Conservation (phyloP, 2,329 filamentous ascomycete species). For the Diaporthe citrichinensis region DNA sequence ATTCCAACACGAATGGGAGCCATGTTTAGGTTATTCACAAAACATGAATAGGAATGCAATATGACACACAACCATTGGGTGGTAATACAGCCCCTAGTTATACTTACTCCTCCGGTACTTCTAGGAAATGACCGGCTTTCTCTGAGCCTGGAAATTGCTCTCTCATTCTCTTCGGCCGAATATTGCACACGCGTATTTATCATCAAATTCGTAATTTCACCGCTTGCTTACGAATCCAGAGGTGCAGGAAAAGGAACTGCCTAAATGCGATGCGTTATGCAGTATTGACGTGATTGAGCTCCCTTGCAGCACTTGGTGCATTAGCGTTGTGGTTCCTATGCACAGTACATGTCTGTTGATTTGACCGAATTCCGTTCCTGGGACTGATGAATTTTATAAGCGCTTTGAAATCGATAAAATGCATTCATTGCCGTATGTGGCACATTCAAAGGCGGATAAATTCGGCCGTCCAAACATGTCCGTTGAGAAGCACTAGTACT, state of each 20-base stretch:
- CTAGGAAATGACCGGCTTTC: neutral
- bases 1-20: slow-evolving; percentile 70
- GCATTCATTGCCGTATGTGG: neutral
- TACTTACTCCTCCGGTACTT: neutral
- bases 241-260: neutral
- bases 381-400: neutral
- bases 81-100: neutral
- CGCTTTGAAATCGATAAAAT: neutral
- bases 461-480: neutral
- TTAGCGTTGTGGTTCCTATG: neutral
- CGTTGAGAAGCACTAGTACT: neutral
- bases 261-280: neutral
- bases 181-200: neutral
- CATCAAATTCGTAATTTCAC: neutral
- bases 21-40: neutral
- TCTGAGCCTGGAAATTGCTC: neutral
- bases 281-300: neutral
- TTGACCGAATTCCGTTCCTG: neutral
- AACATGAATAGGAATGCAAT: neutral
- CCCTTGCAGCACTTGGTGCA: neutral
- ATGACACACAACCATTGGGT: neutral
- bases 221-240: slow-evolving; percentile 1
- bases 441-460: neutral
- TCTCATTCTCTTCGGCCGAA: neutral
- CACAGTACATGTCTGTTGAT: neutral